A percentile compares a stretch with the other conserved stretches of the same genome.
These are phyloP conservation scores for Modicella reniformis DNA, from an alignment of 371 early-diverging fungal genomes.

Conservation along the genomic window DNA sequence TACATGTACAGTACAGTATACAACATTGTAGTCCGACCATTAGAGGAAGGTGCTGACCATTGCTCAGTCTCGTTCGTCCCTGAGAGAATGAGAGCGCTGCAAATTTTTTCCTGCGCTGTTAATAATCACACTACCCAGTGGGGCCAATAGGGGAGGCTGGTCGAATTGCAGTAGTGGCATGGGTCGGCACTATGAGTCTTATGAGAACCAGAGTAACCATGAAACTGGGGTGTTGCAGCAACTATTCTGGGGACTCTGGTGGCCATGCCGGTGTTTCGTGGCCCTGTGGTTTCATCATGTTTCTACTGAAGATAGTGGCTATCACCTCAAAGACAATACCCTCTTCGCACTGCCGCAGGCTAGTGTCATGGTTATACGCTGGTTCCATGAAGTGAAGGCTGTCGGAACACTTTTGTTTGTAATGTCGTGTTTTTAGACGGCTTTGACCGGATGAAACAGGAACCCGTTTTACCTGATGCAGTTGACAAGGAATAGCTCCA, in stretches of 20 bases:
- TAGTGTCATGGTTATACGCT: too few species aligned
- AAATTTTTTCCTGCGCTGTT: neutral
- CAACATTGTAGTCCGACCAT: neutral
- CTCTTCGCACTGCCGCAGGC: too few species aligned
- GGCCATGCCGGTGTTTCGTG: neutral
- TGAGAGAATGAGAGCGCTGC: neutral
- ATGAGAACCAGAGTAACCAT: neutral
- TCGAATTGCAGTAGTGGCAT: neutral
- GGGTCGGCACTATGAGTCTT: too few species aligned
- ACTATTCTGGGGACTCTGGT: neutral
- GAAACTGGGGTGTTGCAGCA: neutral
- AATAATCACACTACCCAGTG: neutral
- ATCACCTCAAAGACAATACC: neutral
- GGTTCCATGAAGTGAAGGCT: neutral
- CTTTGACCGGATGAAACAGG: neutral
- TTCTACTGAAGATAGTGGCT: neutral
- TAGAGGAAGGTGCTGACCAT: neutral
- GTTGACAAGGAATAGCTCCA: neutral
- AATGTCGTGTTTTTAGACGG: neutral
- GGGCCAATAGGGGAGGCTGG: too few species aligned
- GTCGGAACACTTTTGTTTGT: too few species aligned
- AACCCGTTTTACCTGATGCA: neutral
- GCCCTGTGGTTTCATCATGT: neutral
- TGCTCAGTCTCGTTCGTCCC: neutral
- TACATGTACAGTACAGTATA: neutral